Conservation (phyloP, 2,329 filamentous ascomycete genomes). For the Cladosporium sp. region DNA sequence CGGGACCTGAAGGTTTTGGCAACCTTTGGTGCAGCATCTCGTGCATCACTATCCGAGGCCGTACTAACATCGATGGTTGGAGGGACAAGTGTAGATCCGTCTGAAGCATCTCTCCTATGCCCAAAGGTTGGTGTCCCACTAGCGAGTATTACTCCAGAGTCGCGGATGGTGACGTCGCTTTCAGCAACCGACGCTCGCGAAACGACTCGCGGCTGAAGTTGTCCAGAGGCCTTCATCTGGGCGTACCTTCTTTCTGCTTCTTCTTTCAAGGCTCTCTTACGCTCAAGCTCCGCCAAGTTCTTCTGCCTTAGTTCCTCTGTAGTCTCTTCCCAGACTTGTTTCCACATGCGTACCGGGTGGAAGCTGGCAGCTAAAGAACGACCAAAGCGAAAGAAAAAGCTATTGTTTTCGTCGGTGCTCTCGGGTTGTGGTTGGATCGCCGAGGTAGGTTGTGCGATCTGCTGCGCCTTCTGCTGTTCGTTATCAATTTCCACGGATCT, state of each 20-base stretch:
- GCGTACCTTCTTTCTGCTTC: slow-evolving; percentile 51
- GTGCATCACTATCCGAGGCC: slow-evolving; percentile 20
- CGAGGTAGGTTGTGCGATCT: slow-evolving; percentile 16
- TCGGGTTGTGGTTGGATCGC: not conserved
- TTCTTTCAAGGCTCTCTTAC: slow-evolving; percentile 39
- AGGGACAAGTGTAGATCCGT: slow-evolving; percentile 15
- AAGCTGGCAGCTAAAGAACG: slow-evolving; percentile 52
- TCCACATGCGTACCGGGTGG: slow-evolving; percentile 50
- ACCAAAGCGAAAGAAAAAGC: slow-evolving; percentile 53
- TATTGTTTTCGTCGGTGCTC: slow-evolving; percentile 24
- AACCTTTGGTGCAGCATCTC: slow-evolving; percentile 15
- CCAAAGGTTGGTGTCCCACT: slow-evolving; percentile 14
- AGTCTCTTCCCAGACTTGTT: slow-evolving; percentile 42
- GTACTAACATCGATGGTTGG: slow-evolving; percentile 14
- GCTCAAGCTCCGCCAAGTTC: slow-evolving; percentile 36
- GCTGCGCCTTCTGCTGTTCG: slow-evolving; percentile 20
- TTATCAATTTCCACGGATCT: slow-evolving; percentile 18
- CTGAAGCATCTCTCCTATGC: slow-evolving; percentile 16
- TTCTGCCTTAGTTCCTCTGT: slow-evolving; percentile 38
- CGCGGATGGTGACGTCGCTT: slow-evolving; percentile 19
- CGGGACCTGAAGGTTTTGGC: slow-evolving; percentile 19
- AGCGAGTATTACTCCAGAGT: slow-evolving; percentile 27
- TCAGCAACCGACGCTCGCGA: not conserved
- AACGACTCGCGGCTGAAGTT: slow-evolving; percentile 33
- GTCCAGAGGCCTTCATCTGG: slow-evolving; percentile 51